Evolutionary conservation across 331 rosid genomes (phyloP), one percentile per base, ranked within the genome.

Genomic region (Rosa hybrid): DNA sequence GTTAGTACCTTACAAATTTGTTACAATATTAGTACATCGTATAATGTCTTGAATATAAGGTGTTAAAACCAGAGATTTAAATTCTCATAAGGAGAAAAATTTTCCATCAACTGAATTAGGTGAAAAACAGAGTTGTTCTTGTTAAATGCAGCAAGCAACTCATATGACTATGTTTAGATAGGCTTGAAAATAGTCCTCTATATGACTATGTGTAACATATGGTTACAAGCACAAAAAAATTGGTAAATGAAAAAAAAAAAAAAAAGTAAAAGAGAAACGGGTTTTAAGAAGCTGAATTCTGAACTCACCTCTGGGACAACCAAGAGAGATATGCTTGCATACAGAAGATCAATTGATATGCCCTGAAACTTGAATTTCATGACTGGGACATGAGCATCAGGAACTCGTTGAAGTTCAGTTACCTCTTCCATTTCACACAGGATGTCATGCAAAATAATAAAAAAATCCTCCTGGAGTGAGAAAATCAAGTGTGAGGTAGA

Each of bases 361-460:
- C 96, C 97, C 81, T 80, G 92, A 83, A 91, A 93, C 84, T 95
- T 95, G 94, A 95, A 95, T 84, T 88, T 93, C 98, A 95, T 93
- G 21, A 95, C 99, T 42, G 99, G 99, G 42, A 95, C 98, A 81
- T 95, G 99, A 73, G 99, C 99, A 90, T 90, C 94, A 11, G 96
- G 87, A 81, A 95, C 91, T 17, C 90, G 93, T 81, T 93, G 98
- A 84, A 95, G 98, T 83, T 95, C 99, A 4, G 98, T 83, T 68
- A 93, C 90, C 86, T 95, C 99, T 76, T 90, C 92, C 90, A 90
- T 88, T 74, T 93, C 97, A 44, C 92, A 83, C 53, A 95, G 84
- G 69, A 88, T 93, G 84, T 88, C 84, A 75, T 89, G 98, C 90
- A 95, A 90, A 77, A 83, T 71, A 68, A 88, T 83, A 82, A 95